A percentile compares a stretch with the other conserved stretches of the same genome.
phyloP scores from a whole-genome alignment of 352 stramenopile genomes.

The Elongisporangium senticosum region DNA sequence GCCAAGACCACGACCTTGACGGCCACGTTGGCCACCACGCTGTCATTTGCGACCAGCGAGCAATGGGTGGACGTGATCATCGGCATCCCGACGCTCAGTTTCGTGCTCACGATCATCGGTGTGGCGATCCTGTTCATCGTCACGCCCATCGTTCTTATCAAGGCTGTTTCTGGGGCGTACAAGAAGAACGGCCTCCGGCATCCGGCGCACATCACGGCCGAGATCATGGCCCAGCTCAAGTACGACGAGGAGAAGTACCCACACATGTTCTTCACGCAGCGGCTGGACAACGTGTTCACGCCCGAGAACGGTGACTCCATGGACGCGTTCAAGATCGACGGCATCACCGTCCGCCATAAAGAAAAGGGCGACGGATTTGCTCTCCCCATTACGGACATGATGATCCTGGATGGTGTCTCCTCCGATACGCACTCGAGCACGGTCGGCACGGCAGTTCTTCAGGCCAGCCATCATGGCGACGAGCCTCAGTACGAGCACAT shows the following conservation, averaged over 20 bases:
- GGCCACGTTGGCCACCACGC: background rate
- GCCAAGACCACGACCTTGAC: conserved; percentile 4
- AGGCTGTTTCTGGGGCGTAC: background rate
- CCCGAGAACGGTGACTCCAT: background rate
- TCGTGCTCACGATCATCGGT: too few species aligned
- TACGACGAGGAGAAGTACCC: background rate
- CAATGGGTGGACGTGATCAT: too few species aligned
- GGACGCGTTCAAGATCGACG: background rate
- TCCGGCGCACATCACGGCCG: background rate
- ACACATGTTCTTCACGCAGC: background rate
- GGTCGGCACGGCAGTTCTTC: background rate
- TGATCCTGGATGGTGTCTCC: background rate
- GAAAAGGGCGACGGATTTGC: background rate
- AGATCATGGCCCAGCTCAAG: background rate
- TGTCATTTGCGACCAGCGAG: too few species aligned
- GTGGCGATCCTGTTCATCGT: too few species aligned
- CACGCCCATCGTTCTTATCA: background rate
- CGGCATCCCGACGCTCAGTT: too few species aligned
- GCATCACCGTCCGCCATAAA: background rate
- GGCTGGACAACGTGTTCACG: background rate
- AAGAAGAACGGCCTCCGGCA: background rate
- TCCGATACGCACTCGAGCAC: background rate
- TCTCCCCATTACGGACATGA: background rate
- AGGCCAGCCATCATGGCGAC: background rate
- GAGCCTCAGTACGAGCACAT: background rate